These are phyloP conservation scores for Pascua sp. DNA, from an alignment of 1,284 basidiomycete species.

Conservation along the genomic window DNA sequence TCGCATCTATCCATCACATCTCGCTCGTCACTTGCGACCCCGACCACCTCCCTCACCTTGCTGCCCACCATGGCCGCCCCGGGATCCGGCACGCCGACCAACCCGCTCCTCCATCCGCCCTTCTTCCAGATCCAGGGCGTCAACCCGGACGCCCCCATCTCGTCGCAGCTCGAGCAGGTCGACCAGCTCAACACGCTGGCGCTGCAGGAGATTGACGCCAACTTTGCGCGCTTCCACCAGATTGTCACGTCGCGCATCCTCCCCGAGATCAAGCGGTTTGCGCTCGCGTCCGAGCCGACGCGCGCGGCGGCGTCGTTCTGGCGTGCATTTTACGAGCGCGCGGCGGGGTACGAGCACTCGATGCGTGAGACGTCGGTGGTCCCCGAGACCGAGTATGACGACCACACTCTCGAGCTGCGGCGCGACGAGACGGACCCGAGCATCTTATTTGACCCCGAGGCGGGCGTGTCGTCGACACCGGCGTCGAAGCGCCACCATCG, in stretches of 20 bases:
- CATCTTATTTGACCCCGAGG: constrained; percentile 33
- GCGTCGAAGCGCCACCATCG: constrained; percentile 26
- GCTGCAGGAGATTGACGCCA: constrained; percentile 82
- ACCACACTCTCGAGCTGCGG: constrained; percentile 31
- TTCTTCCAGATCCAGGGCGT: constrained; percentile 63
- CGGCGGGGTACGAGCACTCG: constrained; percentile 7
- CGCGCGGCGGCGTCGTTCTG: constrained; percentile 91
- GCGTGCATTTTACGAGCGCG: constrained; percentile 77
- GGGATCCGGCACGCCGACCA: not conserved
- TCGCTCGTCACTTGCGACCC: too few relatives aligned
- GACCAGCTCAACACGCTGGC: constrained; percentile 87
- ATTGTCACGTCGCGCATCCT: constrained; percentile 75
- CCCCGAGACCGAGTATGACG: constrained; percentile 26
- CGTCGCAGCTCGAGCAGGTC: constrained; percentile 73
- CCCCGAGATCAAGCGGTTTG: constrained; percentile 83
- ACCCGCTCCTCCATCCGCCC: constrained; percentile 36
- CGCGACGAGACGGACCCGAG: constrained; percentile 26
- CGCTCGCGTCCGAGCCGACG: constrained; percentile 78
- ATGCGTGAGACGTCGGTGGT: not conserved
- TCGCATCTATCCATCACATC: not conserved
- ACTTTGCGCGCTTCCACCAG: constrained; percentile 85
- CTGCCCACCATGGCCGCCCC: constrained; percentile 5
- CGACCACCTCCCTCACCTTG: not conserved
- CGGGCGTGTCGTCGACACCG: constrained; percentile 37
- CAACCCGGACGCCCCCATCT: constrained; percentile 71